Evolutionary conservation across 2,329 filamentous ascomycete species (phyloP).

Genomic region (Mariannaea sp.): DNA sequence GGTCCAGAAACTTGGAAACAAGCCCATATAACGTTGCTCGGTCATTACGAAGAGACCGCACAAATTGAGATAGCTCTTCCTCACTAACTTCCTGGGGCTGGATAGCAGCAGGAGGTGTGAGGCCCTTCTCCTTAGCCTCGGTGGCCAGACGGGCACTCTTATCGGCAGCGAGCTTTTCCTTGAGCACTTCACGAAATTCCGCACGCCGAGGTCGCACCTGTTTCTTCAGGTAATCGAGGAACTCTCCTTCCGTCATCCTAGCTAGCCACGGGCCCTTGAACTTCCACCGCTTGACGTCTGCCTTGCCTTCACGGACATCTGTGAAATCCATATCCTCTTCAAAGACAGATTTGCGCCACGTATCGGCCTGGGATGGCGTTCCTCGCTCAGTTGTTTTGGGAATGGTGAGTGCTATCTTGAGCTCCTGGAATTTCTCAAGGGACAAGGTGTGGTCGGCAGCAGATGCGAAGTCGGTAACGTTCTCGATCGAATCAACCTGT

Average conservation of each 20-base stretch:
- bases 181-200: conserved; percentile 61
- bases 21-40: conserved; percentile 56
- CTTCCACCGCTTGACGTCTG: conserved; percentile 63
- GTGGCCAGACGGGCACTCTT: conserved; percentile 46
- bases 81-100: conserved; percentile 51
- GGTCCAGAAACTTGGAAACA: conserved; percentile 65
- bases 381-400: conserved; percentile 42
- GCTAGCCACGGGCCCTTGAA: conserved; percentile 70
- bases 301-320: conserved; percentile 42
- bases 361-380: conserved; percentile 22
- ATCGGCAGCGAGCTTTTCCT: conserved; percentile 52
- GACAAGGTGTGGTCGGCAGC: conserved; percentile 82
- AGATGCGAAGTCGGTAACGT: conserved; percentile 86
- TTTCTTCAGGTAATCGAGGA: conserved; percentile 59
- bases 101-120: conserved; percentile 37
- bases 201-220: conserved; percentile 57
- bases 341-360: conserved; percentile 59
- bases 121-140: conserved; percentile 47
- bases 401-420: conserved; percentile 72
- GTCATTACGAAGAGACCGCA: conserved; percentile 59
- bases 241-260: conserved; percentile 64
- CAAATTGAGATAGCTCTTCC: conserved; percentile 55
- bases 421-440: conserved; percentile 83
- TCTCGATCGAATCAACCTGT: conserved; percentile 81
- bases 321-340: conserved; percentile 63